phyloP scores from a whole-genome alignment of 352 stramenopile species.

The Globisporangium cylindrosporum region DNA sequence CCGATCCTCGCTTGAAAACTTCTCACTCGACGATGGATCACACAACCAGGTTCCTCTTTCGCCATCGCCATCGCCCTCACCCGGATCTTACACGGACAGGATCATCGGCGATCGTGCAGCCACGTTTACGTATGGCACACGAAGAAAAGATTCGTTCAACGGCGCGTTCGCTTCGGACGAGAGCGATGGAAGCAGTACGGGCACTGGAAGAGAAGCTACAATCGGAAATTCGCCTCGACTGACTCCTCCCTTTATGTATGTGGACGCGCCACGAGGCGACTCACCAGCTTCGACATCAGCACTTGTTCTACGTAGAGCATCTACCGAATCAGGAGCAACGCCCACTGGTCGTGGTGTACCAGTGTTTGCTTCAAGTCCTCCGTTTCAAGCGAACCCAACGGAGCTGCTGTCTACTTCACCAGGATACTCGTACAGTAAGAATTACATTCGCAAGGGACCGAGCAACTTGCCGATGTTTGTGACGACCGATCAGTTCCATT shows the following conservation, averaged over 20 bases:
- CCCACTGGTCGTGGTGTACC: slow-evolving; percentile 20
- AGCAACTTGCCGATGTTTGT: slow-evolving; percentile 52
- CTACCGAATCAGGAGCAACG: slow-evolving; percentile 12
- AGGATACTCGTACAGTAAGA: slow-evolving; percentile 73
- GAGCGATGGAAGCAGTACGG: slow-evolving; percentile 5
- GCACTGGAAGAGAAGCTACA: slow-evolving; percentile 3
- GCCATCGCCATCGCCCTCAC: slow-evolving; percentile 9
- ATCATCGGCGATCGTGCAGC: slow-evolving; percentile 1
- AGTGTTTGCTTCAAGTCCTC: slow-evolving; percentile 46
- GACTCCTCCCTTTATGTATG: slow-evolving; percentile 34
- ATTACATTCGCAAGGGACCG: slow-evolving; percentile 42
- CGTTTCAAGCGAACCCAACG: slow-evolving; percentile 63
- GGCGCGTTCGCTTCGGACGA: slow-evolving; percentile 37
- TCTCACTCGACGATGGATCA: slow-evolving; percentile 44
- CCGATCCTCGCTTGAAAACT: slow-evolving; percentile 59
- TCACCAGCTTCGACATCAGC: slow-evolving; percentile 18
- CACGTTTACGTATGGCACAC: slow-evolving; percentile 18
- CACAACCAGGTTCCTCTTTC: slow-evolving; percentile 13
- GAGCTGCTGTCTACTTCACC: slow-evolving; percentile 72
- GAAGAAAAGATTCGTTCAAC: slow-evolving; percentile 43
- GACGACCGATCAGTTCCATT: slow-evolving; percentile 52
- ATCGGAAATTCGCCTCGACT: slow-evolving; percentile 26
- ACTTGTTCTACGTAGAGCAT: slow-evolving; percentile 20
- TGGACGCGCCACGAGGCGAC: neutral
- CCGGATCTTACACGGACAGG: slow-evolving; percentile 15